Conservation (phyloP, 805 yeast species). For the Helenozyma rhizophorensis region DNA sequence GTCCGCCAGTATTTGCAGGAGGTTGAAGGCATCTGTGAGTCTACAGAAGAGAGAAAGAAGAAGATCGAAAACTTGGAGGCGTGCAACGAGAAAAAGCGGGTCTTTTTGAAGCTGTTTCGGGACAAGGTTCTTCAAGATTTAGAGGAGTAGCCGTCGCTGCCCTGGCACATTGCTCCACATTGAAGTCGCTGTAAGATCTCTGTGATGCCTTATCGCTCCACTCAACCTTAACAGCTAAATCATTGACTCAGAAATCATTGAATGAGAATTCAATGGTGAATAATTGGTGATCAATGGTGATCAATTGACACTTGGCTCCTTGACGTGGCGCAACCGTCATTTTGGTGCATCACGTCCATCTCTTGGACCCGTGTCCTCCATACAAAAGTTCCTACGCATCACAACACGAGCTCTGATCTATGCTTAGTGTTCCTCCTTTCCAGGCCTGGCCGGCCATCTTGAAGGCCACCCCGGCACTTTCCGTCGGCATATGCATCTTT, state of each 20-base stretch:
- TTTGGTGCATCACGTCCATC: too few relatives aligned
- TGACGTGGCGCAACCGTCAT: too few relatives aligned
- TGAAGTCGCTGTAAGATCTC: too few relatives aligned
- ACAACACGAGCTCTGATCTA: too few relatives aligned
- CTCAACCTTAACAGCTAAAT: background rate
- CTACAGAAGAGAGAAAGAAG: slow-evolving; percentile 29
- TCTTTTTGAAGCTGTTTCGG: slow-evolving; percentile 18
- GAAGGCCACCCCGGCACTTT: slow-evolving; percentile 47
- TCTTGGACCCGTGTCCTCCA: too few relatives aligned
- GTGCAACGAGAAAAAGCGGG: slow-evolving; percentile 24
- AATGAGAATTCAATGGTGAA: too few relatives aligned
- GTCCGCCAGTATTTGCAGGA: slow-evolving; percentile 33
- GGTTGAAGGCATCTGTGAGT: slow-evolving; percentile 43
- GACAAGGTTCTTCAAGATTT: slow-evolving; percentile 11
- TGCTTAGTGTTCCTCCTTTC: slow-evolving; percentile 1
- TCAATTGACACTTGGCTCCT: too few relatives aligned
- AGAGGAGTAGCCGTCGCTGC: background rate
- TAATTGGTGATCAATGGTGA: too few relatives aligned
- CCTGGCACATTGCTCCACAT: too few relatives aligned
- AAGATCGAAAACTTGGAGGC: slow-evolving; percentile 29
- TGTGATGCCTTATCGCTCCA: too few relatives aligned
- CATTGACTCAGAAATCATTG: background rate
- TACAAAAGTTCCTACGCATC: too few relatives aligned
- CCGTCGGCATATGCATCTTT: slow-evolving; percentile 58
- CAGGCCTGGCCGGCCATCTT: slow-evolving; percentile 3